Evolutionary conservation across 2,329 filamentous ascomycete species (phyloP).

Genomic region (Knufia petricola): DNA sequence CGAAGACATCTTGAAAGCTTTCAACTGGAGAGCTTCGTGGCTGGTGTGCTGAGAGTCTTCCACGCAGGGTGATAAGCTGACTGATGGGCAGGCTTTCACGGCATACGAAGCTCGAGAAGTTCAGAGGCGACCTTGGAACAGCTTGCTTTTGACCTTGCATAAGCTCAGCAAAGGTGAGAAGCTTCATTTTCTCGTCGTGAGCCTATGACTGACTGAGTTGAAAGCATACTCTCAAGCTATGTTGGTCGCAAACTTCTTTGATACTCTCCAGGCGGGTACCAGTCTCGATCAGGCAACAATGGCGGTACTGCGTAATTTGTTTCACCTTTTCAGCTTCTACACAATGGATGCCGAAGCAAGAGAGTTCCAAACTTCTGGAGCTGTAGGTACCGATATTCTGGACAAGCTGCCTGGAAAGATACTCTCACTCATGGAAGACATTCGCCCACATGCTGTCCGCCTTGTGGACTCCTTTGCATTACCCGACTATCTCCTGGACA

Average conservation of each 20-base stretch:
- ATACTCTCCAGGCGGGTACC: too few relatives aligned
- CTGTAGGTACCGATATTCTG: constrained; percentile 44
- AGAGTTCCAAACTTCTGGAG: constrained; percentile 62
- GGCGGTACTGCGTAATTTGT: too few relatives aligned
- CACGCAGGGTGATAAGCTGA: too few relatives aligned
- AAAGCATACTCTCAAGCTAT: too few relatives aligned
- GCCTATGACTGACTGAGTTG: constrained; percentile 60
- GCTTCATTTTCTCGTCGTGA: constrained; percentile 65
- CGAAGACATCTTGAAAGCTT: constrained; percentile 60
- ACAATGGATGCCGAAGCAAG: constrained; percentile 58
- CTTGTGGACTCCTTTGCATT: constrained; percentile 67
- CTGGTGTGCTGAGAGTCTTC: constrained; percentile 52
- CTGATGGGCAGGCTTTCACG: too few relatives aligned
- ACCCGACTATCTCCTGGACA: constrained; percentile 65
- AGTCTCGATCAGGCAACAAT: too few relatives aligned
- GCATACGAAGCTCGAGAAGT: constrained; percentile 63
- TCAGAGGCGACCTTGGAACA: constrained; percentile 68
- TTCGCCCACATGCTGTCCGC: constrained; percentile 61
- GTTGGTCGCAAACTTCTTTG: too few relatives aligned
- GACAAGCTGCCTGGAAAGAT: constrained; percentile 32
- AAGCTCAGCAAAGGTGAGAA: constrained; percentile 53
- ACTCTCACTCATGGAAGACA: constrained; percentile 56
- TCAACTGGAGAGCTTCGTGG: constrained; percentile 64
- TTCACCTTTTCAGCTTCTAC: constrained; percentile 25
- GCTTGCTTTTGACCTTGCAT: constrained; percentile 69